These are phyloP conservation scores for Akebia trifoliata DNA, from an alignment of 164 flowering plant species.

Conservation along the genomic window DNA sequence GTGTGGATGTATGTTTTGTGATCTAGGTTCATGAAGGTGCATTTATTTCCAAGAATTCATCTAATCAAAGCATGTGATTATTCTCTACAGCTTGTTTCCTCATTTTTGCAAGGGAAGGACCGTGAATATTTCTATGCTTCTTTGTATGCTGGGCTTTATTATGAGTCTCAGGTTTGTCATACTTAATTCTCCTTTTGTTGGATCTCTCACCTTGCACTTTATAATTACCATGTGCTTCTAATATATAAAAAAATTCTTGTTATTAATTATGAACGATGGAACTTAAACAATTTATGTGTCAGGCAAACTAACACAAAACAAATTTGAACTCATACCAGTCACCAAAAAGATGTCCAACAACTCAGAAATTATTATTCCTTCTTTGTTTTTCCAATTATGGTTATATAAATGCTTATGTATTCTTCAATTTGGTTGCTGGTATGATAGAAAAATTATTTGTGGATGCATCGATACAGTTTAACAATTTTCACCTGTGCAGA, in stretches of 20 bases:
- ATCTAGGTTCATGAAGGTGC: background rate
- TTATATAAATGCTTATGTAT: background rate
- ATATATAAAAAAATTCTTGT: too few relatives aligned
- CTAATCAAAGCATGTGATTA: conserved; percentile 7
- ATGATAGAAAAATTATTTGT: too few relatives aligned
- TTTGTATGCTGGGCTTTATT: conserved; percentile 79
- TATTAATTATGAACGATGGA: too few relatives aligned
- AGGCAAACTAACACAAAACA: too few relatives aligned
- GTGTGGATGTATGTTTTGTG: conserved; percentile 25
- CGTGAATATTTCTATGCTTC: conserved; percentile 76
- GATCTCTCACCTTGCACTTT: background rate
- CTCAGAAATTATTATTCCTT: too few relatives aligned
- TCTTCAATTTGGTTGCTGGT: background rate
- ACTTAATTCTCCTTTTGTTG: background rate
- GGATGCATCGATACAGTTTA: too few relatives aligned
- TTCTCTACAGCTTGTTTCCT: conserved; percentile 58
- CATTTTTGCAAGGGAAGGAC: conserved; percentile 44
- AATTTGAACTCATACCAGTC: too few relatives aligned
- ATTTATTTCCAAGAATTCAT: conserved; percentile 2
- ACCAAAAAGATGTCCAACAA: too few relatives aligned
- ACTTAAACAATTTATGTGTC: too few relatives aligned
- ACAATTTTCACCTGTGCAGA: conserved; percentile 36
- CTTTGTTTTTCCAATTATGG: background rate
- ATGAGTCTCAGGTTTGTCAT: conserved; percentile 72
- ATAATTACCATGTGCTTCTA: too few relatives aligned